These are phyloP conservation scores for Aspergillus hancockii DNA, from an alignment of 495 filamentous ascomycete genomes.

Conservation along the genomic window DNA sequence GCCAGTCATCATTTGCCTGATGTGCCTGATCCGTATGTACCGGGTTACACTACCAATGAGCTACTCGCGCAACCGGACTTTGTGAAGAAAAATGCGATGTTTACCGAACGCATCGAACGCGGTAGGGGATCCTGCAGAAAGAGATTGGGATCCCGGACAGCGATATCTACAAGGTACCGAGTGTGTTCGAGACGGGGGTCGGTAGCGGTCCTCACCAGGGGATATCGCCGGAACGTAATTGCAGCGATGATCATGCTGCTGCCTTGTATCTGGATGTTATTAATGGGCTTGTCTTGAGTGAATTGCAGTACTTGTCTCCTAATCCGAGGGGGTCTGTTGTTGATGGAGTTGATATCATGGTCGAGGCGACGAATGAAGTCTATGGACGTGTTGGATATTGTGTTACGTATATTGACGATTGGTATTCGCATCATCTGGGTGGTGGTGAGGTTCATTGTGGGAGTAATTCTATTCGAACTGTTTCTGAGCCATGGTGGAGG, in stretches of 20 bases:
- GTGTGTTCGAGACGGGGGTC: neutral
- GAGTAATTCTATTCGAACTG: neutral
- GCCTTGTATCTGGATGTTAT: neutral
- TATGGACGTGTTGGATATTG: neutral
- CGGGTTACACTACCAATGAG: conserved; percentile 2
- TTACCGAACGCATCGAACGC: neutral
- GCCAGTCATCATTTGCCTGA: neutral
- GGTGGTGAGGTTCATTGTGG: conserved; percentile 1
- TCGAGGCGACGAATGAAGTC: neutral
- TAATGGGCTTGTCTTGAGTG: conserved; percentile 10
- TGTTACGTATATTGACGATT: neutral
- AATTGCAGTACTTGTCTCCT: conserved; percentile 5
- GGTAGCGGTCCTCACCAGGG: neutral
- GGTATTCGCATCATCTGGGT: conserved; percentile 8
- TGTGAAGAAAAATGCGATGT: neutral
- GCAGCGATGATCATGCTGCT: neutral
- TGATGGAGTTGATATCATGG: conserved; percentile 8
- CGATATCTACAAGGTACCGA: neutral
- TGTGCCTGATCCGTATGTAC: neutral
- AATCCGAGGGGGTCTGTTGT: conserved; percentile 13
- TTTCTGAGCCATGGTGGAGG: neutral
- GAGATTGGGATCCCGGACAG: neutral
- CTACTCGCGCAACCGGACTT: neutral
- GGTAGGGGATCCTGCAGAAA: neutral
- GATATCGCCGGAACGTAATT: neutral